Conservation (phyloP, 441 rosid species). For the Erodium moschatum region DNA sequence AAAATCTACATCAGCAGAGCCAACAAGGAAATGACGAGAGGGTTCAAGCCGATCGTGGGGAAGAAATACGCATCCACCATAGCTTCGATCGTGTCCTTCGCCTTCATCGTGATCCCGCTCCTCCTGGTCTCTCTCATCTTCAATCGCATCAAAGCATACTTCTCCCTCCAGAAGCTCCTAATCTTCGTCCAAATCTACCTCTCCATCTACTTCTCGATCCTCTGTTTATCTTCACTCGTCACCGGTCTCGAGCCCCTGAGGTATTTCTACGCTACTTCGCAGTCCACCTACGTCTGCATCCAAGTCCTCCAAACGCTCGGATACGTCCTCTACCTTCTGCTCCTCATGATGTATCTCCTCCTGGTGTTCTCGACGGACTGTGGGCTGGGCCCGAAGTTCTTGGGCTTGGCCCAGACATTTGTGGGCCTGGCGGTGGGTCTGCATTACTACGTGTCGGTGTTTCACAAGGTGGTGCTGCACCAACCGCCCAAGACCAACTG, state of each 20-base stretch:
- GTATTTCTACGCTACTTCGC: constrained; percentile 73
- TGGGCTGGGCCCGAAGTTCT: constrained; percentile 47
- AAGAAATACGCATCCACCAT: constrained; percentile 59
- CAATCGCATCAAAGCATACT: constrained; percentile 70
- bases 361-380: constrained; percentile 66
- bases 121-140: constrained; percentile 66
- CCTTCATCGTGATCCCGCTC: constrained; percentile 62
- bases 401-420: constrained; percentile 64
- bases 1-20: constrained; percentile 62
- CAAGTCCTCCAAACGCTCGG: constrained; percentile 72
- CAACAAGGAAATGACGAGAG: constrained; percentile 70
- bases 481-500: constrained; percentile 83
- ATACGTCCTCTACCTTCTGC: constrained; percentile 60
- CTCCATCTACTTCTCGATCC: constrained; percentile 84
- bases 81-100: constrained; percentile 53
- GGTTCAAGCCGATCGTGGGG: constrained; percentile 75
- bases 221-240: constrained; percentile 55
- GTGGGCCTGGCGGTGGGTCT: constrained; percentile 78
- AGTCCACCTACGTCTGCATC: constrained; percentile 54
- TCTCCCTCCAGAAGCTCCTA: constrained; percentile 71
- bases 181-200: constrained; percentile 86
- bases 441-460: constrained; percentile 83
- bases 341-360: constrained; percentile 63
- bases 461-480: constrained; percentile 66
- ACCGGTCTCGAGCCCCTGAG: constrained; percentile 79